A percentile compares a stretch with the other conserved stretches of the same genome.
Conservation (phyloP, 2,329 filamentous ascomycete genomes). For the Neurospora crassa region DNA sequence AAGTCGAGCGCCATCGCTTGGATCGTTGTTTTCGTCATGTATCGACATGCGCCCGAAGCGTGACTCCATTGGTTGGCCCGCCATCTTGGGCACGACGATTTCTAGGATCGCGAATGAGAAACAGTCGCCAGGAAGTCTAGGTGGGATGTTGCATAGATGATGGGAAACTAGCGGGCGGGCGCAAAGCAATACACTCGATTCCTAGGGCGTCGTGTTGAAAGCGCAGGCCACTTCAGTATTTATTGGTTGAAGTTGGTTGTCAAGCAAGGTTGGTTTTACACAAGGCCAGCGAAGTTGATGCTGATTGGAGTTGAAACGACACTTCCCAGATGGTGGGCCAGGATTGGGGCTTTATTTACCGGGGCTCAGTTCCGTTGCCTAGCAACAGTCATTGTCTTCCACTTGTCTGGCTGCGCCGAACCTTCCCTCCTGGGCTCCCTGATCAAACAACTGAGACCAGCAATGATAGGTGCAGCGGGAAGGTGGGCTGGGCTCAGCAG, state of each 20-base stretch:
- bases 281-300: neutral
- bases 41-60: constrained; percentile 86
- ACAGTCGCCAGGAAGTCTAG: neutral
- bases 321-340: neutral
- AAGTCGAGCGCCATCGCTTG: constrained; percentile 38
- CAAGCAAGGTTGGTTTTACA: neutral
- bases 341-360: neutral
- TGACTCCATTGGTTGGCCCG: constrained; percentile 70
- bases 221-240: neutral
- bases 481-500: neutral
- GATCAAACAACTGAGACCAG: neutral
- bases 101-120: neutral
- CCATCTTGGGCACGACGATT: constrained; percentile 38
- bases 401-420: neutral
- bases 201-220: neutral
- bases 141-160: neutral
- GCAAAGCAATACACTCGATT: neutral
- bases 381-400: neutral
- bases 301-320: neutral
- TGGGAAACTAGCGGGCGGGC: neutral
- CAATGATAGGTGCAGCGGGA: neutral
- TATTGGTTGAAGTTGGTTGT: neutral
- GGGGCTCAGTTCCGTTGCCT: neutral
- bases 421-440: neutral
- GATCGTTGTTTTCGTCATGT: constrained; percentile 70